phyloP scores from a whole-genome alignment of 805 yeast genomes.

The Priceomyces medius region DNA sequence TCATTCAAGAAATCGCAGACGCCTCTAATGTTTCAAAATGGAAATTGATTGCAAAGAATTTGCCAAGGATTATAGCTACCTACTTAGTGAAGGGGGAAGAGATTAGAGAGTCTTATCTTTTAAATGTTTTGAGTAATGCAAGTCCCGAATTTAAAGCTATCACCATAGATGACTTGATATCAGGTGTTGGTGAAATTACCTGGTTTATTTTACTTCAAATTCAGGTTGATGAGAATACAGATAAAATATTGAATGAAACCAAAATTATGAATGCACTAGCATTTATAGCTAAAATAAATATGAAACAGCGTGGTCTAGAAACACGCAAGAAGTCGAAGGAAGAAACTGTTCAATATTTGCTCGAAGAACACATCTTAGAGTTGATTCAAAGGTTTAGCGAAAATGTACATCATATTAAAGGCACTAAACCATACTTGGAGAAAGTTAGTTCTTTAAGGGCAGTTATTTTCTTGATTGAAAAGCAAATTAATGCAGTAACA shows the following conservation, averaged over 20 bases:
- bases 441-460: slow-evolving; percentile 74
- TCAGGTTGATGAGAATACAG: slow-evolving; percentile 28
- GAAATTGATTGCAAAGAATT: slow-evolving; percentile 47
- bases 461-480: slow-evolving; percentile 60
- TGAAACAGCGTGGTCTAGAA: slow-evolving; percentile 15
- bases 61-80: slow-evolving; percentile 57
- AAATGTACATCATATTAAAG: slow-evolving; percentile 69
- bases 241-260: slow-evolving; percentile 27
- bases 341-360: slow-evolving; percentile 26
- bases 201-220: slow-evolving; percentile 35
- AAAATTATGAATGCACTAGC: slow-evolving; percentile 45
- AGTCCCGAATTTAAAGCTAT: slow-evolving; percentile 45
- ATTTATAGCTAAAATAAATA: slow-evolving; percentile 32
- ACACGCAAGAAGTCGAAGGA: slow-evolving; percentile 10
- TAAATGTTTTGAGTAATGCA: slow-evolving; percentile 51
- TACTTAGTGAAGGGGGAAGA: slow-evolving; percentile 51
- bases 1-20: slow-evolving; percentile 61
- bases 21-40: slow-evolving; percentile 45
- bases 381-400: slow-evolving; percentile 78
- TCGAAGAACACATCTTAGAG: slow-evolving; percentile 66
- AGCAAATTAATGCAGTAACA: slow-evolving; percentile 52
- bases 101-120: slow-evolving; percentile 50
- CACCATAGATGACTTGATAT: slow-evolving; percentile 32
- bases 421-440: slow-evolving; percentile 68
- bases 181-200: slow-evolving; percentile 38